Evolutionary conservation across 257 asterid species (phyloP).

Genomic region (Solanum pinnatisectum): DNA sequence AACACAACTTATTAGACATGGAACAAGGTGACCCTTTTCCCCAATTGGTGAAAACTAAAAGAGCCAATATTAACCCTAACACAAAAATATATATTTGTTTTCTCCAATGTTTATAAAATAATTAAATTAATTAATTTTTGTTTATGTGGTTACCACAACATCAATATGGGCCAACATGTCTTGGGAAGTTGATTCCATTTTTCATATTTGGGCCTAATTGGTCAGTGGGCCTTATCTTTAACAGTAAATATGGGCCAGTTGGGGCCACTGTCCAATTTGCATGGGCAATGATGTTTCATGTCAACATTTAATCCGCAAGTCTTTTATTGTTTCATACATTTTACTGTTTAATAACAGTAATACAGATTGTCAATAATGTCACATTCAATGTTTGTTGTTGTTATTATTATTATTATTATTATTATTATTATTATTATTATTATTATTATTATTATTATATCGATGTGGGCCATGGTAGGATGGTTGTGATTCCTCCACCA

Average conservation of each 20-base stretch:
- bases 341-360: background rate
- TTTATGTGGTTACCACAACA: background rate
- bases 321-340: background rate
- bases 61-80: background rate
- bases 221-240: background rate
- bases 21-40: background rate
- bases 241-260: background rate
- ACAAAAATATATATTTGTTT: constrained; percentile 1
- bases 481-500: background rate
- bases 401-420: background rate
- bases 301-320: background rate
- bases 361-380: background rate
- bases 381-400: background rate
- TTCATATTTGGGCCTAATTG: background rate
- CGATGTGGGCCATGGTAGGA: background rate
- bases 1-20: background rate
- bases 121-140: background rate
- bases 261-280: background rate
- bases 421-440: too few species aligned
- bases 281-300: background rate
- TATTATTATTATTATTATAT: background rate
- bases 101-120: background rate
- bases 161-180: constrained; percentile 2
- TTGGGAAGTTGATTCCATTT: background rate
- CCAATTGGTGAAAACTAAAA: too few species aligned